Evolutionary conservation across 208 protist species (phyloP).

Genomic region (Eutreptiella sp.): DNA sequence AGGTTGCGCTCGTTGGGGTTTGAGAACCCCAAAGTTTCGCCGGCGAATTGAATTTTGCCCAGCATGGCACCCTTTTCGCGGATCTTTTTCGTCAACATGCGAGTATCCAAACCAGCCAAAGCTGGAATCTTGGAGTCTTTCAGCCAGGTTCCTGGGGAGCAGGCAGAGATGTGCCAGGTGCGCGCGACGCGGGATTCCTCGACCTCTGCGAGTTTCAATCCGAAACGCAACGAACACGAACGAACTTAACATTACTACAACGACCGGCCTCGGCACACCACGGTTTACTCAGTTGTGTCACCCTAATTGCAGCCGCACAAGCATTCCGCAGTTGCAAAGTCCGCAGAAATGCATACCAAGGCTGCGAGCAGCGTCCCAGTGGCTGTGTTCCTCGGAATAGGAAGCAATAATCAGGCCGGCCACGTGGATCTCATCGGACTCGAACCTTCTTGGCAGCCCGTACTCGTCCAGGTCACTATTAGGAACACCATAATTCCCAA

Average conservation of each 20-base stretch:
- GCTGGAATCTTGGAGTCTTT: constrained; percentile 86
- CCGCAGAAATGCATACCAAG: too few relatives aligned
- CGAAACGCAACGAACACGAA: too few relatives aligned
- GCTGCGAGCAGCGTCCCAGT: constrained; percentile 83
- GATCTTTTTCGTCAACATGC: constrained; percentile 92
- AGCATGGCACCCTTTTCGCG: constrained; percentile 83
- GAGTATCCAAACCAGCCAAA: constrained; percentile 94
- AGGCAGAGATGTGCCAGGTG: too few relatives aligned
- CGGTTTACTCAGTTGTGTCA: too few relatives aligned
- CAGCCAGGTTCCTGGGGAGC: constrained; percentile 62
- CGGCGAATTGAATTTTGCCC: constrained; percentile 68
- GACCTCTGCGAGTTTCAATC: too few relatives aligned
- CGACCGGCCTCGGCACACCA: too few relatives aligned
- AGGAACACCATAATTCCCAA: constrained; percentile 95
- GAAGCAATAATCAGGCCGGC: constrained; percentile 82
- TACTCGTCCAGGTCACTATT: constrained; percentile 70
- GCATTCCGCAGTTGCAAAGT: too few relatives aligned
- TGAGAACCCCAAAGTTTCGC: constrained; percentile 69
- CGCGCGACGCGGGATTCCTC: too few relatives aligned
- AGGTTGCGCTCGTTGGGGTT: constrained; percentile 90
- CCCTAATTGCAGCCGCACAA: too few relatives aligned
- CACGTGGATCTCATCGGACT: constrained; percentile 83
- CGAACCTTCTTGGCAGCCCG: constrained; percentile 89
- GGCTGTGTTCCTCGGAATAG: constrained; percentile 86
- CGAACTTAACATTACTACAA: too few relatives aligned